Conservation (phyloP, 345 rosid genomes). For the Eucalyptus polyanthemos region DNA sequence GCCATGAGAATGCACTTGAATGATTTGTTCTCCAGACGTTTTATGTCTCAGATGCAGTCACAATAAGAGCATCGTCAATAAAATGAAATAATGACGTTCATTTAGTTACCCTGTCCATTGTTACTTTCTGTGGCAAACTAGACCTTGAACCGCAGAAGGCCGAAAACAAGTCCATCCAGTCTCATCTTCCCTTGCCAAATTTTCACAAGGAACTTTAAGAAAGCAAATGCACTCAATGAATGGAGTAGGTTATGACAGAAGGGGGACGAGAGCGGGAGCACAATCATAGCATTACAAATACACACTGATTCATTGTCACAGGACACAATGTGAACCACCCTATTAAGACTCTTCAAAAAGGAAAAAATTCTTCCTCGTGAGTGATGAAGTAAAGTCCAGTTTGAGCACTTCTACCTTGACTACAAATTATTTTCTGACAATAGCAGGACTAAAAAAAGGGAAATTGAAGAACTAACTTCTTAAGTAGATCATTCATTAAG, state of each 20-base stretch:
- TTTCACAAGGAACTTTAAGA: background rate
- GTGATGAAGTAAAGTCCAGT: background rate
- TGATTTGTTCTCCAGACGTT: background rate
- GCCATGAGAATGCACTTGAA: background rate
- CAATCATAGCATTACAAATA: background rate
- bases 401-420: background rate
- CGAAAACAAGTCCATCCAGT: background rate
- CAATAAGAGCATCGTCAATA: background rate
- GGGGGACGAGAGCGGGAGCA: background rate
- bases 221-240: background rate
- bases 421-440: background rate
- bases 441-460: background rate
- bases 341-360: background rate
- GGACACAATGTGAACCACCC: background rate
- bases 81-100: background rate
- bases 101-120: background rate
- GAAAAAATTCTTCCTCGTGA: background rate
- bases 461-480: background rate
- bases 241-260: background rate
- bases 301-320: background rate
- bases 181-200: background rate
- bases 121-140: background rate
- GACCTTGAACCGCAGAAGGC: background rate
- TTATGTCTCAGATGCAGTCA: background rate
- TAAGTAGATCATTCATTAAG: background rate